Percentiles rank a stretch among this genome's conserved stretches.
Evolutionary conservation across 176 grass and related monocot species (phyloP).

Genomic region (Metroxylon sagu): DNA sequence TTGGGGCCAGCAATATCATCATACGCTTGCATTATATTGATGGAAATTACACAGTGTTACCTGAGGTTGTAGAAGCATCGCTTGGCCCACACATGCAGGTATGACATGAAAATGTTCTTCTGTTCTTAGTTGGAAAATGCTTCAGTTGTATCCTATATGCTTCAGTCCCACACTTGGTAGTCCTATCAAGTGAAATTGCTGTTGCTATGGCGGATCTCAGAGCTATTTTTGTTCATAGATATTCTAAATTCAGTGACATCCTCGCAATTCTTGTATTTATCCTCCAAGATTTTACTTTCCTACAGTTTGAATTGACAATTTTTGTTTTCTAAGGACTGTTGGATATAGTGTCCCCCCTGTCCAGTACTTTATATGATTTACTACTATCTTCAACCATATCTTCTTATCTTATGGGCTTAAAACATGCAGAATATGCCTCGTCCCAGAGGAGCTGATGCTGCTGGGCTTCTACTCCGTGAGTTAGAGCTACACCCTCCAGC

Average conservation of each 20-base stretch:
- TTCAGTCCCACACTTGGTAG: not conserved
- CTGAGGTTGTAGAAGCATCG: constrained; percentile 97
- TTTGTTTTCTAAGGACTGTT: no score
- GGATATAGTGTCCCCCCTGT: not conserved
- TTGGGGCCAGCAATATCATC: constrained; percentile 87
- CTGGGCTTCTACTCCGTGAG: constrained; percentile 92
- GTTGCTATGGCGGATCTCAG: no score
- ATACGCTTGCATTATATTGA: constrained; percentile 98
- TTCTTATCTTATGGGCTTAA: not conserved
- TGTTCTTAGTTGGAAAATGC: no score
- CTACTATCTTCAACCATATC: not conserved
- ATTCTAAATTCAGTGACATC: no score
- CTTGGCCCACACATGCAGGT: constrained; percentile 99
- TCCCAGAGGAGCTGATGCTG: constrained; percentile 93
- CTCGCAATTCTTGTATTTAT: no score
- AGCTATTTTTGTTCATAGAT: no score
- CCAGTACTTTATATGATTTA: not conserved
- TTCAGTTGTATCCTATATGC: constrained; percentile 5
- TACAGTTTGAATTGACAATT: no score
- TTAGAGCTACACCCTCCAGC: constrained; percentile 92
- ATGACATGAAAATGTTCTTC: not conserved
- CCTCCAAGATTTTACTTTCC: no score
- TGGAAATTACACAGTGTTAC: constrained; percentile 90
- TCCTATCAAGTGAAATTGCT: no score
- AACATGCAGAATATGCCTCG: constrained; percentile 87